Evolutionary conservation across 441 rosid genomes (phyloP).

Genomic region (Syzygium malaccense): DNA sequence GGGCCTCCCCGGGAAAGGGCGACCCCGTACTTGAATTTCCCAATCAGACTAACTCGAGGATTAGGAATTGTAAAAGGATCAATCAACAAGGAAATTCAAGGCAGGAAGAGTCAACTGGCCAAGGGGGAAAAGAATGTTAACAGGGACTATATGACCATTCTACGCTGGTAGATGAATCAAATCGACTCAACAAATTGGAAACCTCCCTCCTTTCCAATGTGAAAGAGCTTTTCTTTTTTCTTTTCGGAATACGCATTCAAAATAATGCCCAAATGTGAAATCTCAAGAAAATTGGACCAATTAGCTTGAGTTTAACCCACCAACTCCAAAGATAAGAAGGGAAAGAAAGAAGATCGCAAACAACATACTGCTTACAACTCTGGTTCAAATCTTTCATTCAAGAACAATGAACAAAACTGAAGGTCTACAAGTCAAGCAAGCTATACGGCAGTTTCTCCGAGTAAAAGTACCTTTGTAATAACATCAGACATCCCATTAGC

Average conservation of each 20-base stretch:
- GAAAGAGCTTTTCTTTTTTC: not conserved
- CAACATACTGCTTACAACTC: not conserved
- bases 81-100: not conserved
- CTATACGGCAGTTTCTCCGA: constrained; percentile 2
- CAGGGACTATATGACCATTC: not conserved
- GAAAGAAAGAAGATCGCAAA: not conserved
- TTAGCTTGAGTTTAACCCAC: not conserved
- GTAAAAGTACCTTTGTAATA: constrained; percentile 36
- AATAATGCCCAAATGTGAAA: not conserved
- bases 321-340: not conserved
- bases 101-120: not conserved
- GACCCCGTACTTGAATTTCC: not conserved
- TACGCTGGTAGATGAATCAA: not conserved
- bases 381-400: not conserved
- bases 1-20: not conserved
- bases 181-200: not conserved
- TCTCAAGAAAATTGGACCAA: not conserved
- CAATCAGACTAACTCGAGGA: not conserved
- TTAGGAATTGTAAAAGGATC: not conserved
- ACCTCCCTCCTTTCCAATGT: not conserved
- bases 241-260: not conserved
- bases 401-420: not conserved
- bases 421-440: not conserved
- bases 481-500: constrained; percentile 35
- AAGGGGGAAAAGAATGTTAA: not conserved